Conservation (phyloP, 2,329 filamentous ascomycete species). For the Aspergillus sp. region DNA sequence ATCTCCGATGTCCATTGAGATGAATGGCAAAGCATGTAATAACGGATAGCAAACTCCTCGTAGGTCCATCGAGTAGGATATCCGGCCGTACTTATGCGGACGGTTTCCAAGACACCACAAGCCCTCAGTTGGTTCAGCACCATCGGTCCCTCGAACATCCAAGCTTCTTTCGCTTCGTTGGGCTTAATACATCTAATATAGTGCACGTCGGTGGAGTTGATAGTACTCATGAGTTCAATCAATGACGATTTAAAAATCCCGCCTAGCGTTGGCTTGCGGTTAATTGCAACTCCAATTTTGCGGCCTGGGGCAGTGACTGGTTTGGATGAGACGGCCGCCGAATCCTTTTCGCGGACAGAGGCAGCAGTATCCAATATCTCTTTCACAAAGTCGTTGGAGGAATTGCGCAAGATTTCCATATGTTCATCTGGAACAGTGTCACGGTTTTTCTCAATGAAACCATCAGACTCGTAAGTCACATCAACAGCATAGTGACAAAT, state of each 20-base stretch:
- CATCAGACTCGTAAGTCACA: slow-evolving; percentile 97
- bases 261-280: slow-evolving; percentile 93
- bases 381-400: slow-evolving; percentile 79
- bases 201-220: slow-evolving; percentile 96
- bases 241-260: slow-evolving; percentile 98
- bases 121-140: slow-evolving; percentile 94
- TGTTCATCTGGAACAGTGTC: slow-evolving; percentile 98
- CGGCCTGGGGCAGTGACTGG: slow-evolving; percentile 70
- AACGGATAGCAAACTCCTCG: slow-evolving; percentile 94
- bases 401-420: slow-evolving; percentile 84
- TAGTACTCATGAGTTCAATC: slow-evolving; percentile 97
- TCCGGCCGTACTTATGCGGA: slow-evolving; percentile 93
- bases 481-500: slow-evolving; percentile 98
- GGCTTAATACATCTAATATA: slow-evolving; percentile 99
- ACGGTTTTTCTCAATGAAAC: slow-evolving; percentile 99
- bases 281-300: slow-evolving; percentile 87
- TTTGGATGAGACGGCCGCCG: slow-evolving; percentile 66
- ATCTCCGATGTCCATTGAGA: slow-evolving; percentile 91
- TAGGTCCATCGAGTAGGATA: slow-evolving; percentile 99
- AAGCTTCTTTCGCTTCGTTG: slow-evolving; percentile 93
- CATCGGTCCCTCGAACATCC: slow-evolving; percentile 99
- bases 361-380: slow-evolving; percentile 83
- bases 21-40: slow-evolving; percentile 96
- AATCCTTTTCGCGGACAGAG: slow-evolving; percentile 86
- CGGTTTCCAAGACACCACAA: slow-evolving; percentile 97